Percentiles rank a stretch among this genome's conserved stretches.
Conservation (phyloP, 805 yeast species). For the Priceomyces carsonii region DNA sequence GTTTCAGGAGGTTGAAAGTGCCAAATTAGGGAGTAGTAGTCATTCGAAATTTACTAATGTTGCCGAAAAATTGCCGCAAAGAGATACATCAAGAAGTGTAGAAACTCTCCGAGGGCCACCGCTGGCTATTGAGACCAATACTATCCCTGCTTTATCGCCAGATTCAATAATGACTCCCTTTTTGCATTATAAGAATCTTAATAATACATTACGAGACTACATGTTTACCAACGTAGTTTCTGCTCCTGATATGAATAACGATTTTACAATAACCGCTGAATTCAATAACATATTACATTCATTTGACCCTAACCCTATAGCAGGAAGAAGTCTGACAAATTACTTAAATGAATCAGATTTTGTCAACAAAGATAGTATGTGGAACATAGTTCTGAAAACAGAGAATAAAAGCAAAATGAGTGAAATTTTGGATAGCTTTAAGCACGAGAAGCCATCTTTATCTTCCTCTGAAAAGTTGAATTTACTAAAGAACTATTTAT, state of each 20-base stretch:
- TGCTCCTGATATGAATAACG: too few relatives aligned
- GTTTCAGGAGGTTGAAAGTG: background rate
- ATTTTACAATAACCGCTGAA: constrained; percentile 9
- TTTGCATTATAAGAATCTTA: constrained; percentile 31
- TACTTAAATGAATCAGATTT: constrained; percentile 11
- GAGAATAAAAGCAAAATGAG: background rate
- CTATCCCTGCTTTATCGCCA: too few relatives aligned
- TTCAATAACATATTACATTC: constrained; percentile 12
- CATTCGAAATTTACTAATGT: constrained; percentile 14
- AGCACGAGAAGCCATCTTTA: background rate
- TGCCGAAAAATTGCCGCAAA: too few relatives aligned
- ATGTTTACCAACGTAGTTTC: constrained; percentile 35
- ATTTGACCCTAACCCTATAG: constrained; percentile 9
- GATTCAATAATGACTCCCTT: too few relatives aligned
- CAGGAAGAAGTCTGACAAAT: constrained; percentile 3
- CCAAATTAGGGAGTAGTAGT: constrained; percentile 7
- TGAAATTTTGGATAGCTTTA: constrained; percentile 4
- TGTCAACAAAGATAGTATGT: constrained; percentile 21
- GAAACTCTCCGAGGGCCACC: too few relatives aligned
- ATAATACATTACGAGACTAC: constrained; percentile 36
- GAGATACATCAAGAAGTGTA: too few relatives aligned
- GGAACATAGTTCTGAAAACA: background rate
- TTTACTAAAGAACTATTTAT: constrained; percentile 32
- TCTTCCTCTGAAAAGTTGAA: constrained; percentile 22
- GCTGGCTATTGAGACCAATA: too few relatives aligned